A percentile compares a stretch with the other conserved stretches of the same genome.
These are phyloP conservation scores for Verbascum thapsus DNA, from an alignment of 257 asterid genomes.

Conservation along the genomic window DNA sequence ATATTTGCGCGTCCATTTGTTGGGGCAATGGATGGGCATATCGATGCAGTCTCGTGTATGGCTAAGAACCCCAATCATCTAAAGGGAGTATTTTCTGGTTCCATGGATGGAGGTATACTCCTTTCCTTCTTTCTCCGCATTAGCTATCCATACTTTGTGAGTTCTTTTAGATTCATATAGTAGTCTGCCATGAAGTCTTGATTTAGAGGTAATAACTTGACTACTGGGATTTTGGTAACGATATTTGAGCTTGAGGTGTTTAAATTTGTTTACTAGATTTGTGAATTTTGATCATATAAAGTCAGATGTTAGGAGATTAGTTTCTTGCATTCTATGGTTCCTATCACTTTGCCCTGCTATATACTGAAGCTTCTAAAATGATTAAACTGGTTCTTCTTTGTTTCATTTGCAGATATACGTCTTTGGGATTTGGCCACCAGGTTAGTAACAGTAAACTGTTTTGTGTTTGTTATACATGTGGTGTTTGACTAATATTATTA, in stretches of 20 bases:
- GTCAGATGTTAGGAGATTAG: constrained; percentile 5
- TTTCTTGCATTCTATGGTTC: constrained; percentile 22
- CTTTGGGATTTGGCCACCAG: constrained; percentile 94
- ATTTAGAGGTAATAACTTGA: constrained; percentile 11
- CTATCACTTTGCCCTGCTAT: too few relatives aligned
- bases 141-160: constrained; percentile 1
- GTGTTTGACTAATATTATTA: background rate
- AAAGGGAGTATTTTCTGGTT: constrained; percentile 88
- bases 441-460: constrained; percentile 39
- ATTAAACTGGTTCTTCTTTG: constrained; percentile 10
- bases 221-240: background rate
- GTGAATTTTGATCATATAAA: background rate
- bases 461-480: constrained; percentile 25
- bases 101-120: constrained; percentile 92
- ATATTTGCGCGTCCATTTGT: constrained; percentile 87
- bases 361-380: constrained; percentile 11
- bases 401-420: constrained; percentile 74
- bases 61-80: constrained; percentile 82
- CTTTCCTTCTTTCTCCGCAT: background rate
- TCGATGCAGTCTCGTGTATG: constrained; percentile 83
- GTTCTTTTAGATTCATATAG: constrained; percentile 7
- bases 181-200: constrained; percentile 9
- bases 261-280: background rate
- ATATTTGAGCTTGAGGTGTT: background rate
- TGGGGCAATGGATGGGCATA: constrained; percentile 97